These are phyloP conservation scores for Ogataea nakhonphanomensis DNA, from an alignment of 805 yeast genomes.

Conservation along the genomic window DNA sequence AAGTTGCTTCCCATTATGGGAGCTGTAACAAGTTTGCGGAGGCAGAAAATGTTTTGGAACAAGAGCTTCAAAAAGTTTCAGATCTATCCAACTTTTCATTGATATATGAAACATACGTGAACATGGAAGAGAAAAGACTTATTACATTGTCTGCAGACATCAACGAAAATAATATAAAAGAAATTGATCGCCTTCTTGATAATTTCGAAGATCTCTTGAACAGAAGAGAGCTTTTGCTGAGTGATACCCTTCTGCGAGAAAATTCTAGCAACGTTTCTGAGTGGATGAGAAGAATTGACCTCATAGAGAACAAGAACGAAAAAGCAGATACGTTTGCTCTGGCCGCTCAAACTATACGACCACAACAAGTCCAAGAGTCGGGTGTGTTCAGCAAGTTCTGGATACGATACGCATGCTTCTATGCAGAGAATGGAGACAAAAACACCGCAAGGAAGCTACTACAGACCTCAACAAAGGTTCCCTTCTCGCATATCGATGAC, in stretches of 20 bases:
- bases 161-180: conserved; percentile 28
- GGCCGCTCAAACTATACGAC: conserved; percentile 67
- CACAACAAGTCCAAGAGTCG: conserved; percentile 43
- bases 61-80: conserved; percentile 42
- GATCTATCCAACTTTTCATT: conserved; percentile 61
- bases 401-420: conserved; percentile 65
- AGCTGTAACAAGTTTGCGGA: conserved; percentile 34
- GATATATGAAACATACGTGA: conserved; percentile 60
- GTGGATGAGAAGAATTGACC: conserved; percentile 64
- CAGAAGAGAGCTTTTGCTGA: conserved; percentile 55
- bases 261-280: conserved; percentile 56
- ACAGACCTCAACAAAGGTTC: conserved; percentile 66
- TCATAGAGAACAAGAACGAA: conserved; percentile 41
- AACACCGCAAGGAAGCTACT: conserved; percentile 60
- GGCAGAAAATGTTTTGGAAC: conserved; percentile 44
- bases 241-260: conserved; percentile 64
- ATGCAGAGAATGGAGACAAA: conserved; percentile 52
- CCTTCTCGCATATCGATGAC: conserved; percentile 59
- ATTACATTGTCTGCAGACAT: conserved; percentile 29
- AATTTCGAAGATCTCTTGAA: conserved; percentile 54
- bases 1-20: conserved; percentile 47
- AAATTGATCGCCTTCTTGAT: conserved; percentile 43
- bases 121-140: conserved; percentile 54
- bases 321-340: conserved; percentile 55
- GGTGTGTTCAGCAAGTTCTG: conserved; percentile 56